Percentiles rank a stretch among this genome's conserved stretches.
phyloP scores from a whole-genome alignment of 345 rosid species.

The Capsella bursapastoris region DNA sequence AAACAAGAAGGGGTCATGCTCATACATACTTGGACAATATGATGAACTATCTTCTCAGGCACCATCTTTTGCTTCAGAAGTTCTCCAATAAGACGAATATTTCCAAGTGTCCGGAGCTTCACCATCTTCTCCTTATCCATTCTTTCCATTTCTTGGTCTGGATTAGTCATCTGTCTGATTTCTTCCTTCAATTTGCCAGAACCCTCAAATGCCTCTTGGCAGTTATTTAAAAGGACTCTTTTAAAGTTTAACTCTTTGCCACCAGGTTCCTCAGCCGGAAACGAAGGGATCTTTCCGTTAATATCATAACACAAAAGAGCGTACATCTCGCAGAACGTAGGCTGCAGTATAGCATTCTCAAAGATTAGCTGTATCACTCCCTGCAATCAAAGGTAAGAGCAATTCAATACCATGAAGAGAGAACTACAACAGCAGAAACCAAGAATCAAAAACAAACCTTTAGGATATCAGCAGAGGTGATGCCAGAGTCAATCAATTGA shows the following conservation, averaged over 20 bases:
- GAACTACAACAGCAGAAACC: not conserved
- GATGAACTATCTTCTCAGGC: conserved; percentile 83
- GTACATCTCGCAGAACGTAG: conserved; percentile 93
- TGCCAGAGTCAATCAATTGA: conserved; percentile 80
- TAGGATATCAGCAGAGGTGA: conserved; percentile 70
- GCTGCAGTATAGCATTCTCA: conserved; percentile 91
- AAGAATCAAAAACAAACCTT: conserved; percentile 46
- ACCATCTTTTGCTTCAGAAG: conserved; percentile 95
- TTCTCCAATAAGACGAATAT: conserved; percentile 88
- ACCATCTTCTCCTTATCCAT: conserved; percentile 76
- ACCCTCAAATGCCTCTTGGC: conserved; percentile 96
- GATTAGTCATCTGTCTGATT: conserved; percentile 68
- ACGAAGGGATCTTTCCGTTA: conserved; percentile 68
- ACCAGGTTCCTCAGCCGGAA: conserved; percentile 80
- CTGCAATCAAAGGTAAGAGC: conserved; percentile 50
- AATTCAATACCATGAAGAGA: not conserved
- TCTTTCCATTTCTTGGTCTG: conserved; percentile 78
- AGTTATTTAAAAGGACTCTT: conserved; percentile 72
- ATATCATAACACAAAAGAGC: conserved; percentile 84
- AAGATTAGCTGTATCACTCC: conserved; percentile 80
- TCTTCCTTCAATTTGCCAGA: conserved; percentile 74
- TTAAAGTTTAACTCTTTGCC: conserved; percentile 85
- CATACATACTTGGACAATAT: conserved; percentile 66
- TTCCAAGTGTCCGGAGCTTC: conserved; percentile 86
- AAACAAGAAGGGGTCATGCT: not conserved